Base-by-base conservation (phyloP, 148 eudicot genomes). In the Dianthus caryophyllus region DNA sequence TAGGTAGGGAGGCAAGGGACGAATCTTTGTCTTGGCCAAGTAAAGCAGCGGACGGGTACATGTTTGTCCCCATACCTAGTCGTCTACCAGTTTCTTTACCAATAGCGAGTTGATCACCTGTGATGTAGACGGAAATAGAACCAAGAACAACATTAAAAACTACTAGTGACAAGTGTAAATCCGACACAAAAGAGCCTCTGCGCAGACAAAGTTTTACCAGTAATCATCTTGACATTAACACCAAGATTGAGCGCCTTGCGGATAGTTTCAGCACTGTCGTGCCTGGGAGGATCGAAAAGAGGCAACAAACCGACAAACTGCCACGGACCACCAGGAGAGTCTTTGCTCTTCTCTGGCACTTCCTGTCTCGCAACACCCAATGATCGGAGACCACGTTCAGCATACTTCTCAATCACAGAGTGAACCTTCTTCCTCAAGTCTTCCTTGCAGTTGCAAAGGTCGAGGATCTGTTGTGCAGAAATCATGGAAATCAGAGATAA, bases 91-190 rank as follows among this genome's bases (percentile, higher is more conserved):
- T 91, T 83, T 91, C 97, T 78, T 91, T 91, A 64, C 77, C 95
- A 80, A 91, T 91, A 70, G 97, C 96, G 84, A 91, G 96, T 74
- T 88, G 96, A 74, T 90, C 96, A 73, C 96, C 96, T 89, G 72
- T n/a, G 47, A 9, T 17, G 57, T 68, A 33, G 38, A 57, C 51
- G 57, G 29, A 38, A 48, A 31, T 43, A 9, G 18, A 43, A 14
- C 48, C 31, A 76, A 10, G 51, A 36, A 25, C 55, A 15, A 36
- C 46, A 57, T 46, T 39, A 18, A 59, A 52, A 30, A 0, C 8
- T 38, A 29, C 38, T 27, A 12, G 30, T 17, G 41, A 30, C 51
- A 48, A 52, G n/a, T n/a, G n/a, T n/a, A n/a, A n/a, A 4, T n/a
- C 41, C 18, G 21, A 50, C 14, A 21, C 24, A 24, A 51, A 16